A percentile compares a stretch with the other conserved stretches of the same genome.
These are phyloP conservation scores for Melastoma malabathricum DNA, from an alignment of 345 rosid species.

Conservation along the genomic window DNA sequence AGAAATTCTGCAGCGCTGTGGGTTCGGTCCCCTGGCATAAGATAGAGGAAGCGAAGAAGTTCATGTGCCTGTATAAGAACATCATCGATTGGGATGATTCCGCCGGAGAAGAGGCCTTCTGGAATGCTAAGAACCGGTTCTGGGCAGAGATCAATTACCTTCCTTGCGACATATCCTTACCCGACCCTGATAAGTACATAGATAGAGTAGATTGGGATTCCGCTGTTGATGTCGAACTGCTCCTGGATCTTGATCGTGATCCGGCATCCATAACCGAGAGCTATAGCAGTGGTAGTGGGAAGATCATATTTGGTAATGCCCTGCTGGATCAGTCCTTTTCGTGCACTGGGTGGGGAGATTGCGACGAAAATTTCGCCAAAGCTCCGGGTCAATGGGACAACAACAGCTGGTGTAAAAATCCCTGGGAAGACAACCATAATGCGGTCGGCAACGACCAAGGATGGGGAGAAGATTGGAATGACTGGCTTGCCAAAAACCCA, in stretches of 20 bases:
- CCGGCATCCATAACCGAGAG: not conserved
- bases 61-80: constrained; percentile 2
- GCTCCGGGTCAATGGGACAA: not conserved
- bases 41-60: constrained; percentile 7
- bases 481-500: not conserved
- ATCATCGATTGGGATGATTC: constrained; percentile 34
- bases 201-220: constrained; percentile 36
- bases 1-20: constrained; percentile 6
- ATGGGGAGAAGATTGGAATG: constrained; percentile 1
- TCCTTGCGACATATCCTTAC: constrained; percentile 21
- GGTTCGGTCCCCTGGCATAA: constrained; percentile 11
- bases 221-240: constrained; percentile 18
- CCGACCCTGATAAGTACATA: constrained; percentile 26
- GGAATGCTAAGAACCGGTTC: constrained; percentile 28
- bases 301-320: constrained; percentile 3
- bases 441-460: not conserved
- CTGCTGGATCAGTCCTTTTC: constrained; percentile 6
- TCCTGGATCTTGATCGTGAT: constrained; percentile 22
- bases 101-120: constrained; percentile 36
- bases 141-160: constrained; percentile 28
- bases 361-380: constrained; percentile 1
- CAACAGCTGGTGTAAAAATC: not conserved
- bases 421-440: not conserved
- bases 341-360: constrained; percentile 6
- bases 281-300: not conserved